Evolutionary conservation across 2,329 filamentous ascomycete species (phyloP).

Genomic region (Cladophialophora yegresii): DNA sequence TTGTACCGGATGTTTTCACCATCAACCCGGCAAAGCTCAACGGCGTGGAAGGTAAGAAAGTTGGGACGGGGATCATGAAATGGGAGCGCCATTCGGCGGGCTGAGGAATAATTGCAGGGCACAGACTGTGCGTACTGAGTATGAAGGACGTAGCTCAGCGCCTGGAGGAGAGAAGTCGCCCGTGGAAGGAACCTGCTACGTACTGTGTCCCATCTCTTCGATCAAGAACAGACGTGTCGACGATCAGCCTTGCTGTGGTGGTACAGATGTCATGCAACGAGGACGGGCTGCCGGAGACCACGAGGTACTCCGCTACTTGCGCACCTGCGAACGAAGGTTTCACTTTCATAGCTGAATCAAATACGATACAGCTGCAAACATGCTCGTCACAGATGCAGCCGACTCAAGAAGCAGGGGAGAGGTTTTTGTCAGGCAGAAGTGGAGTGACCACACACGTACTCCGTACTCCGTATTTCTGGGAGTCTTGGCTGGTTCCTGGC

Average conservation of each 20-base stretch:
- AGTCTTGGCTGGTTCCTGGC: background rate
- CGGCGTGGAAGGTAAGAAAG: constrained; percentile 6
- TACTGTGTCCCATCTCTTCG: background rate
- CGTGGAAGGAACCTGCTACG: too few relatives aligned
- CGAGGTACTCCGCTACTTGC: background rate
- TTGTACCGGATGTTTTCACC: constrained; percentile 12
- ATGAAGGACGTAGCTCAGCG: too few relatives aligned
- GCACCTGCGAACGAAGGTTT: background rate
- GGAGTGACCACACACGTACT: constrained; percentile 4
- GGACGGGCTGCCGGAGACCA: background rate
- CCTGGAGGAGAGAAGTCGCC: too few relatives aligned
- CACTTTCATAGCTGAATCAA: background rate
- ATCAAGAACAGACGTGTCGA: background rate
- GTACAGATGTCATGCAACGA: background rate
- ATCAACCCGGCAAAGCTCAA: constrained; percentile 15
- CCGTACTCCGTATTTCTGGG: background rate
- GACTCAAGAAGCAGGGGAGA: background rate
- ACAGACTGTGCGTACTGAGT: background rate
- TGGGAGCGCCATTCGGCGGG: constrained; percentile 6
- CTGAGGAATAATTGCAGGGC: background rate
- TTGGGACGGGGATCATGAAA: constrained; percentile 19
- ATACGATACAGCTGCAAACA: background rate
- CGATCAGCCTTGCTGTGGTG: background rate
- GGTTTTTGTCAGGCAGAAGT: background rate
- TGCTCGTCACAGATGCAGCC: background rate